Conservation (phyloP, 164 flowering plant species). For the Piper longum region DNA sequence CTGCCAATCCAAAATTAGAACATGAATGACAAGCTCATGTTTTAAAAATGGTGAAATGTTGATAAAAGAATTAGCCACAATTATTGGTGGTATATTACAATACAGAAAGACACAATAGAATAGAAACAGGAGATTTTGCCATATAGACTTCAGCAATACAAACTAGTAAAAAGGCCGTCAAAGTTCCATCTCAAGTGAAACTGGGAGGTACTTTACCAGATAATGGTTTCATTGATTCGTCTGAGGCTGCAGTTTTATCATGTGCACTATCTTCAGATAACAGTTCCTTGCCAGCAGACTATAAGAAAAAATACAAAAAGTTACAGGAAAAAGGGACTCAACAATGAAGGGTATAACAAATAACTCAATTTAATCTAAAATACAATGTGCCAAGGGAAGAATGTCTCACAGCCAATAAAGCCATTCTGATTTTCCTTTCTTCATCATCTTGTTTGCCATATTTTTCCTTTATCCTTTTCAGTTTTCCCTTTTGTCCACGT, state of each 20-base stretch:
- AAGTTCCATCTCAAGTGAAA: background rate
- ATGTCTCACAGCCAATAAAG: slow-evolving; percentile 74
- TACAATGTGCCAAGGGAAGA: background rate
- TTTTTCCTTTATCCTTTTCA: slow-evolving; percentile 90
- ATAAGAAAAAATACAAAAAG: slow-evolving; percentile 7
- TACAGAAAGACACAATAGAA: too few relatives aligned
- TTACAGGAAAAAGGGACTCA: slow-evolving; percentile 2
- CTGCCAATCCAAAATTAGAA: slow-evolving; percentile 14
- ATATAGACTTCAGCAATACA: too few relatives aligned
- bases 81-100: too few relatives aligned
- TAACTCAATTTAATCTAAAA: background rate
- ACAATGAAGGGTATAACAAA: background rate
- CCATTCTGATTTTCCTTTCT: slow-evolving; percentile 79
- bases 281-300: slow-evolving; percentile 65
- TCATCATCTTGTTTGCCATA: slow-evolving; percentile 95
- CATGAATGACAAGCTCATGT: background rate
- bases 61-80: too few relatives aligned
- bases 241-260: slow-evolving; percentile 13
- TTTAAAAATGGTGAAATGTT: background rate
- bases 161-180: too few relatives aligned
- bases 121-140: too few relatives aligned
- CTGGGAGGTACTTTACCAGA: background rate
- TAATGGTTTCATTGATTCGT: slow-evolving; percentile 7
- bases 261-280: slow-evolving; percentile 26
- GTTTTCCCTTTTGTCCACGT: slow-evolving; percentile 82